Base-by-base conservation (phyloP, 1,139 yeast species). In the Blastobotrys indianensis region DNA sequence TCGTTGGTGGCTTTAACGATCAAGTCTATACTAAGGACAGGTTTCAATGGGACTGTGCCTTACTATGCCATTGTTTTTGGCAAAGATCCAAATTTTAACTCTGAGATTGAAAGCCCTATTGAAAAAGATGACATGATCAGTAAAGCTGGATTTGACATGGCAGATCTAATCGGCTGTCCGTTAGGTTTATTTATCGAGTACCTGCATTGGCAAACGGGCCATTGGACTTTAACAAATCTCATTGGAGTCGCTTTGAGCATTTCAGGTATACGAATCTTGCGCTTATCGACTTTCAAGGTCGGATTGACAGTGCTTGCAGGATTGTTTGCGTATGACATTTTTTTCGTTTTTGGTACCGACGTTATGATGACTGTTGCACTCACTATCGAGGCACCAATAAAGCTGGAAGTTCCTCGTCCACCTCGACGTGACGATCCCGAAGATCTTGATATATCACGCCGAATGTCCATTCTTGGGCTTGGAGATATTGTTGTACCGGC, bases 401-500 rank as follows among this genome's bases (percentile, higher is more conserved):
- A 77, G 58, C 51, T 79, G n/a, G 55, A 68, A 12, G 60, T 77
- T n/a, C 85, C 85, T 4, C 58, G 61, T 49, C 49, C 51, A 10
- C 34, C 30, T 4, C 12, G 10, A 12, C 42, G 29, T 4, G 35
- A 39, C 43, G 52, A 53, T 6, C 47, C 54, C 4, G 51, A 52
- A 3, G 47, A 55, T 20, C 32, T 12, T 4, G 37, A 31, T 3
- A 60, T 57, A 37, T 52, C 45, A 30, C 52, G 60, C 33, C 54
- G 60, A 16, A 64, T 55, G 53, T 72, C 67, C 35, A 71, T 68
- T 54, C 58, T 73, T 5, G 85, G 85, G 1, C 65, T 79, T 4
- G 85, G 85, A 1, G 86, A 80, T 59, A 70, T 81, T 50, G 76
- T 77, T 2, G 63, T 79, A 6, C 85, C 86, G 1, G 82, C 82